Percentiles rank a stretch among this genome's conserved stretches.
Evolutionary conservation across 75 land plant genomes (phyloP).

Genomic region (Selaginella tamariscina): DNA sequence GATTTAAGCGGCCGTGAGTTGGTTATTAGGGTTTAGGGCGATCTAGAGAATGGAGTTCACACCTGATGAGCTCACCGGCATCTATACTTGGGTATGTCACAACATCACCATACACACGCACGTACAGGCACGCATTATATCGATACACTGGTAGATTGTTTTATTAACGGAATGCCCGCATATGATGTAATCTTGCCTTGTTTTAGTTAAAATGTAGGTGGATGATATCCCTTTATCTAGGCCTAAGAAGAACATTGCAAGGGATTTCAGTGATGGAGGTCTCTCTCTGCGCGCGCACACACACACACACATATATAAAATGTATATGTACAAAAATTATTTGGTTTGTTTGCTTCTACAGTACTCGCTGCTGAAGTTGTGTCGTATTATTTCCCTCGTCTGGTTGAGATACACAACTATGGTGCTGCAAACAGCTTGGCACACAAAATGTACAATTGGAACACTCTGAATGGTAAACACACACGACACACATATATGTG

Average conservation of each 20-base stretch:
- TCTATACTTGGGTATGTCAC: neutral
- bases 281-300: no score
- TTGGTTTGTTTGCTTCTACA: neutral
- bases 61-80: neutral
- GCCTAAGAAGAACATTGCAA: neutral
- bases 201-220: neutral
- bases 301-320: no score
- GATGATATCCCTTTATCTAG: neutral
- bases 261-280: conserved; percentile 1
- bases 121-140: no score
- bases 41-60: neutral
- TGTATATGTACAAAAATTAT: neutral
- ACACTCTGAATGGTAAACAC: neutral
- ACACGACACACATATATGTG: neutral
- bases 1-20: neutral
- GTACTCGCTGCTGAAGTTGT: neutral
- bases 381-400: neutral
- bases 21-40: neutral
- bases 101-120: neutral
- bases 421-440: neutral
- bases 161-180: neutral
- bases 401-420: neutral
- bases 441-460: neutral
- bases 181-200: neutral
- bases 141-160: no score